Evolutionary conservation across 371 early-diverging fungal genomes (phyloP).

Genomic region (Batrachochytrium dendrobatidis): DNA sequence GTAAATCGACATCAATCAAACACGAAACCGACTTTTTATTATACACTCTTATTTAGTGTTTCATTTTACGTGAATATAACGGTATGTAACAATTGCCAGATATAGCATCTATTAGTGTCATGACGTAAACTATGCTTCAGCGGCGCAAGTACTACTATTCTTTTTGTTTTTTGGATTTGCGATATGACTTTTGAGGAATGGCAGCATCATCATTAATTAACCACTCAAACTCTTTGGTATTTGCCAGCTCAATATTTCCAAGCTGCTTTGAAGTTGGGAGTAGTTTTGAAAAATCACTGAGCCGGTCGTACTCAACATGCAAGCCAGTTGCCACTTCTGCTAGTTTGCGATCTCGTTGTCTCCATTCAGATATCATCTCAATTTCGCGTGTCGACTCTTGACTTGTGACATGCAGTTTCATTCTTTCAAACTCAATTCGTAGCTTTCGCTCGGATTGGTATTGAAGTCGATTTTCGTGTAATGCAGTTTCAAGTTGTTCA

Average conservation of each 20-base stretch:
- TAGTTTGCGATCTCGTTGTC: slow-evolving; percentile 25
- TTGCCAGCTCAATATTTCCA: background rate
- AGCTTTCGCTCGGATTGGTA: slow-evolving; percentile 28
- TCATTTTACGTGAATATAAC: no score
- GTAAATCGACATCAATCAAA: no score
- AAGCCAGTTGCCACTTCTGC: slow-evolving; percentile 23
- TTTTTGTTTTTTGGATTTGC: background rate
- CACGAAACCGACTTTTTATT: no score
- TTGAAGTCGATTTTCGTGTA: slow-evolving; percentile 26
- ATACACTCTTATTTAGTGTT: no score
- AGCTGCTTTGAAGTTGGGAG: slow-evolving; percentile 21
- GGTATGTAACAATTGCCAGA: no score
- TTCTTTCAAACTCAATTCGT: slow-evolving; percentile 36
- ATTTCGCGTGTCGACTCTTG: slow-evolving; percentile 18
- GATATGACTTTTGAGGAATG: background rate
- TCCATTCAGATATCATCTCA: slow-evolving; percentile 21
- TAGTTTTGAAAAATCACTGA: slow-evolving; percentile 23
- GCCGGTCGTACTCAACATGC: slow-evolving; percentile 20
- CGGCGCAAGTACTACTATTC: no score
- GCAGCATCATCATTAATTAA: background rate
- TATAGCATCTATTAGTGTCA: no score
- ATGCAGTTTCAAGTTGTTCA: slow-evolving; percentile 32
- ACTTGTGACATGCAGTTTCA: slow-evolving; percentile 25
- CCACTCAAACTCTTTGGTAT: slow-evolving; percentile 1
- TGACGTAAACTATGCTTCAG: no score